Evolutionary conservation across 495 filamentous ascomycete genomes (phyloP).

Genomic region (Astrothelium macrocarpum): DNA sequence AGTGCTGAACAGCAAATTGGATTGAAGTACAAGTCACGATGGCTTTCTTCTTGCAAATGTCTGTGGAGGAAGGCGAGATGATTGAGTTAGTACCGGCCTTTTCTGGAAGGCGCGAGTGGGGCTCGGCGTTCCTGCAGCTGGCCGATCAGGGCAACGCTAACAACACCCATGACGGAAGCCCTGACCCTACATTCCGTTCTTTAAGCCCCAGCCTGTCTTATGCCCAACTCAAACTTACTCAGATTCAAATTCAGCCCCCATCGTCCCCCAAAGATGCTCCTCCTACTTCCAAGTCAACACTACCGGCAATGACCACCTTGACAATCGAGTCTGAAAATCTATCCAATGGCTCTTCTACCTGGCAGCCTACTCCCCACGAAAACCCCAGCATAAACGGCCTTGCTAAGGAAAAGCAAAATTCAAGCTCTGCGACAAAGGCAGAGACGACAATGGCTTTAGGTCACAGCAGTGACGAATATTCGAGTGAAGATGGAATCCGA

Average conservation of each 20-base stretch:
- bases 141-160: not conserved
- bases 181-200: not conserved
- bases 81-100: not conserved
- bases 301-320: not conserved
- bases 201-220: not conserved
- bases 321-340: not conserved
- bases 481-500: not conserved
- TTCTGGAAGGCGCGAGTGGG: not conserved
- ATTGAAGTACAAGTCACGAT: not conserved
- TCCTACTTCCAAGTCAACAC: not conserved
- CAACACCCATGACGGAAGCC: not conserved
- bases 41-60: not conserved
- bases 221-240: not conserved
- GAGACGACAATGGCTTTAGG: not conserved
- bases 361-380: no score
- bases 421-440: not conserved
- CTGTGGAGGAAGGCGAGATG: not conserved
- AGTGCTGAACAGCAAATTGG: not conserved
- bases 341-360: not conserved
- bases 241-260: not conserved
- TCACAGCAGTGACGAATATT: not conserved
- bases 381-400: not conserved
- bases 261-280: not conserved
- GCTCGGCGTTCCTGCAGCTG: not conserved
- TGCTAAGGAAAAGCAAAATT: not conserved